Base-by-base conservation (phyloP, 768 basidiomycete genomes). In the Ramaria rubella region DNA sequence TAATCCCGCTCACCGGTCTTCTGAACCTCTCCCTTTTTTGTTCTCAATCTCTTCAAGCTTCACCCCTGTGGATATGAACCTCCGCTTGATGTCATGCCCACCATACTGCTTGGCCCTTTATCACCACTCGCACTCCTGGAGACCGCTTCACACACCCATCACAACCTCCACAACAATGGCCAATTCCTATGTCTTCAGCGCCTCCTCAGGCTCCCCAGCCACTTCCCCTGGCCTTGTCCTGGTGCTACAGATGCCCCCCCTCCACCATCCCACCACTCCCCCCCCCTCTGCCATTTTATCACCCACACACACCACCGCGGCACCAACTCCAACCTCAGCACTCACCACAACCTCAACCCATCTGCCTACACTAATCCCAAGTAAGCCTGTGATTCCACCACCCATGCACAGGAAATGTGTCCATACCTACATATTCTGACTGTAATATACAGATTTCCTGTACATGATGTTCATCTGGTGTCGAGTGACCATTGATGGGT, bases 81-180 rank as follows among this genome's bases (percentile, higher is more conserved):
- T 97, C 94, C 1, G 89, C 96, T 0, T 84, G 96, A 14, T 78
- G 94, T 49, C 78, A 96, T 49, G 90, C 95, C 4, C 86, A 95
- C 65, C 94, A 97, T 66, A 95, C 93, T 3, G 94, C 94, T 1
- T 95, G 94, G 90, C 96, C 96, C 1, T 97, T 98, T 70, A 72
- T 86, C 50, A 46, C 57, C 46, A 29, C 55, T n/a, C 40, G 40
- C 26, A 24, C 36, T 14, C 27, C 27, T n/a, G 34, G 24, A 11
- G 29, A 24, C 29, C 17, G n/a, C 38, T 7, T 40, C 7, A 4
- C 42, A 31, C 36, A 14, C 34, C 27, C 12, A n/a, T 33, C 30
- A n/a, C 15, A 9, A 17, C 48, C 1, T 19, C 45, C 23, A 27
- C 27, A 17, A 48, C 26, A 11, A 49, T 24, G 30, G 40, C 57